A percentile compares a stretch with the other conserved stretches of the same genome.
Conservation (phyloP, 2,329 filamentous ascomycete genomes). For the Delphinella strobiligena region DNA sequence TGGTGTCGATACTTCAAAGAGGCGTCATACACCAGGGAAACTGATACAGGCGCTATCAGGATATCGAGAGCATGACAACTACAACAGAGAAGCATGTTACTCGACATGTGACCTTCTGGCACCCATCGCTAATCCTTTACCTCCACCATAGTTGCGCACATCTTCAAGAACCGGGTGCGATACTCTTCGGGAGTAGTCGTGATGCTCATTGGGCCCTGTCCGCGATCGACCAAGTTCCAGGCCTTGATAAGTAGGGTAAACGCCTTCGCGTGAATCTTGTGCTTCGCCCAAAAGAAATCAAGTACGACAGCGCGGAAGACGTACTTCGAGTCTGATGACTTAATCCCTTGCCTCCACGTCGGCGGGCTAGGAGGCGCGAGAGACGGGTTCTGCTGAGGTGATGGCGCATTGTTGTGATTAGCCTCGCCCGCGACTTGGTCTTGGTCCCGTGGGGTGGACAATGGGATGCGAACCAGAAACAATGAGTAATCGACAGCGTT, state of each 20-base stretch:
- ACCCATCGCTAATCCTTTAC: constrained; percentile 7
- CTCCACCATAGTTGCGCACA: constrained; percentile 37
- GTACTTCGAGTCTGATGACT: constrained; percentile 51
- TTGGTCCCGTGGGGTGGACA: background rate
- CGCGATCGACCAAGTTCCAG: constrained; percentile 45
- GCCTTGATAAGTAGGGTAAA: constrained; percentile 50
- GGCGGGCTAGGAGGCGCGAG: constrained; percentile 18
- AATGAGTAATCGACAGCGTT: constrained; percentile 68
- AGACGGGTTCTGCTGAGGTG: constrained; percentile 20
- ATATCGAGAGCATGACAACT: no score
- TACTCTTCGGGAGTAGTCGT: constrained; percentile 61
- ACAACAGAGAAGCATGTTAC: no score
- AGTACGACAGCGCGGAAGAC: constrained; percentile 55
- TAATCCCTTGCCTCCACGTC: constrained; percentile 50
- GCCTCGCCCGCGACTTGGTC: constrained; percentile 15
- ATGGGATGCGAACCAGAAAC: constrained; percentile 51
- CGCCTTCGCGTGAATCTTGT: constrained; percentile 52
- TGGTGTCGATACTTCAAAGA: no score
- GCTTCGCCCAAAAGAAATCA: constrained; percentile 71
- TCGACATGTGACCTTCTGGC: no score
- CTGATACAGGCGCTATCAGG: no score
- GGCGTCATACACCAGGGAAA: no score
- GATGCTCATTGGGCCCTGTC: constrained; percentile 61
- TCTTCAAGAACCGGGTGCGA: constrained; percentile 41
- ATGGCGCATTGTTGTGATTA: constrained; percentile 17